These are phyloP conservation scores for Plectosphaerella cucumerina DNA, from an alignment of 2,329 filamentous ascomycete species.

Conservation along the genomic window DNA sequence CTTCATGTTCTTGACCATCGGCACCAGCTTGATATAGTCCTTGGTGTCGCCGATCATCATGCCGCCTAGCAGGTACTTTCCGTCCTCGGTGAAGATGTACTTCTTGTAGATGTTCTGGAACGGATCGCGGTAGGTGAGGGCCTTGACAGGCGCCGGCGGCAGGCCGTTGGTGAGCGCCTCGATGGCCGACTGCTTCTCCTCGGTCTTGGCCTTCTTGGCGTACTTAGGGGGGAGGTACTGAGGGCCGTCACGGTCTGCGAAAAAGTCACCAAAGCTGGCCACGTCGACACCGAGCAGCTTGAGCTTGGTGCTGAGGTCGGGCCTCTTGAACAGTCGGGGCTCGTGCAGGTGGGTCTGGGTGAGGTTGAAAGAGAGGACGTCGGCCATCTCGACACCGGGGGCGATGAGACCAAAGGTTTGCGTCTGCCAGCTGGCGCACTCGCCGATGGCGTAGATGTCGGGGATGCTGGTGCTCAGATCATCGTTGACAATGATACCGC, in stretches of 20 bases:
- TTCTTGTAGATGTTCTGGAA: conserved; percentile 91
- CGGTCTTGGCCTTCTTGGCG: conserved; percentile 35
- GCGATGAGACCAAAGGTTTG: conserved; percentile 87
- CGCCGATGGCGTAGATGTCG: conserved; percentile 82
- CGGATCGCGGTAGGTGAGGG: conserved; percentile 83
- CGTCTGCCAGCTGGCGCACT: conserved; percentile 85
- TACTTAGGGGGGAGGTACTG: conserved; percentile 64
- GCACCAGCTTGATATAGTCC: conserved; percentile 85
- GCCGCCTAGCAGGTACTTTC: conserved; percentile 85
- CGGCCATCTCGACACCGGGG: conserved; percentile 88
- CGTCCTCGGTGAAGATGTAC: conserved; percentile 84
- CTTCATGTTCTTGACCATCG: conserved; percentile 82
- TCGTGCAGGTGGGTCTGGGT: conserved; percentile 74
- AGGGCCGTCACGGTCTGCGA: conserved; percentile 81
- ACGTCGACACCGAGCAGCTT: conserved; percentile 89
- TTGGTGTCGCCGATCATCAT: conserved; percentile 96
- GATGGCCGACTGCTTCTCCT: conserved; percentile 23
- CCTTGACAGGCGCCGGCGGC: conserved; percentile 64
- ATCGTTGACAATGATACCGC: conserved; percentile 69
- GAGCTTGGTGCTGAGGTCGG: conserved; percentile 86
- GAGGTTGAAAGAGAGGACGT: conserved; percentile 85
- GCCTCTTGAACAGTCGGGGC: conserved; percentile 68
- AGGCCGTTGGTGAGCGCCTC: conserved; percentile 51
- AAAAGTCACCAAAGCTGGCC: conserved; percentile 91
- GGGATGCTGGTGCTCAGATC: conserved; percentile 65